Evolutionary conservation across 2,329 filamentous ascomycete genomes (phyloP), one percentile per base, ranked within the genome.

Genomic region (Colletotrichum orchidophilum): DNA sequence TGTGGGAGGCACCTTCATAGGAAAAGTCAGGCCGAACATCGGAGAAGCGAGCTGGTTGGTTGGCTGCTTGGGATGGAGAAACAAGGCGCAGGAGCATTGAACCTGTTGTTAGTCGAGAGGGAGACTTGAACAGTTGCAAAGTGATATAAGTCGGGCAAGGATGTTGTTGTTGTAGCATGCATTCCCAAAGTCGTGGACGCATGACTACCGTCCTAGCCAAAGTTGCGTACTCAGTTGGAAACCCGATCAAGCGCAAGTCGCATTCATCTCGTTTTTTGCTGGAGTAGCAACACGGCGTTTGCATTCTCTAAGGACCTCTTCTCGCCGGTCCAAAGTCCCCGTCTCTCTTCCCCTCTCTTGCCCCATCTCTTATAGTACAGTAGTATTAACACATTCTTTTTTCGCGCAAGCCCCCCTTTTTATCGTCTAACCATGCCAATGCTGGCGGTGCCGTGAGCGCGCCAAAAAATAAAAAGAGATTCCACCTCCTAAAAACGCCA

Each of bases 401-500:
- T 46, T 58, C 39, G 53, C 65, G 60, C 31, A 63, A 63, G 68
- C 64, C 29, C 63, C 57, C 46, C 53, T 68, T 62, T 71, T 68
- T 71, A 69, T 71, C 64, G 53, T 71, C 64, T 71, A 71, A 71
- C 69, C 64, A 50, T 71, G 69, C 64, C 69, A 59, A 63, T 63
- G 64, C 64, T 68, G 69, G 69, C 69, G 69, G 65, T 71, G 69
- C 69, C 63, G 42, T 46, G 39, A 46, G 39, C 18, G 39, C 63
- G 68, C 69, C 64, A 35, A 54, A 57, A 59, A 54, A 66, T 63
- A 21, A 52, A 35, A 27, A 49, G 50, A 31, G 49, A 39, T 24
- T 27, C 49, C 69, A 63, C 50, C 35, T 63, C 70, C 65, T 46
- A 66, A 63, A 66, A 73, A 73, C 72, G 72, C 72, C 72, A 71